Base-by-base conservation (phyloP, 2,329 filamentous ascomycete species). In the Ampelomyces quisqualis region DNA sequence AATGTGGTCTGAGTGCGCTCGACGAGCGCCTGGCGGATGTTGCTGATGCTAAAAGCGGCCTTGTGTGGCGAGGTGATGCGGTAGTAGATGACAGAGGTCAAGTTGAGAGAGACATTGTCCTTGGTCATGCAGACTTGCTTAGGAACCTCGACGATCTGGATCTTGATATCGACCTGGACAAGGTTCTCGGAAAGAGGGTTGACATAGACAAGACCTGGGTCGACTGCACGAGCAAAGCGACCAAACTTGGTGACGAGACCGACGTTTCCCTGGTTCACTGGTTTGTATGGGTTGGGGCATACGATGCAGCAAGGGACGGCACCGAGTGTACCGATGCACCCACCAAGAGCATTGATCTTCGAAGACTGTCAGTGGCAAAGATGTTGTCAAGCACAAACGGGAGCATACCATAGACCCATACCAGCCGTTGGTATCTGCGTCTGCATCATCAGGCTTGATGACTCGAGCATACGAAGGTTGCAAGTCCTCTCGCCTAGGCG, bases 111-210 rank as follows among this genome's bases (percentile, higher is more conserved):
- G 51, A 97, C 93, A 62, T 98, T 98, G 77, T 98, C 93, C 76
- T 97, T 97, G 69, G 93, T 98, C 90, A 98, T 98, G 78, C 93
- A 97, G 49, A 91, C 83, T 73, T 98, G 93, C 72, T 90, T 84
- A 13, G 91, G 91, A 17, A 98, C 93, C 76, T 98, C 86, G 68
- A 94, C 89, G 53, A 95, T 96, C 74, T 98, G 93, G 58, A 97
- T 96, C 82, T 97, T 98, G 74, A 98, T 93, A 69, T 98, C 93
- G 65, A 98, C 86, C 61, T 94, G 88, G 56, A 89, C 85, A 28
- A 98, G 79, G 43, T 78, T 81, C 77, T 98, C 93, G 60, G 86
- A 91, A 39, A 97, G 82, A 3, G 91, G 91, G 74, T 98, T 98
- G 77, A 98, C 84, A 77, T 95, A 95, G 70, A 97, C 89, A 21